Percentiles rank a stretch among this genome's conserved stretches.
phyloP scores from a whole-genome alignment of 2,329 filamentous ascomycete species.

The Diaporthe sp. region DNA sequence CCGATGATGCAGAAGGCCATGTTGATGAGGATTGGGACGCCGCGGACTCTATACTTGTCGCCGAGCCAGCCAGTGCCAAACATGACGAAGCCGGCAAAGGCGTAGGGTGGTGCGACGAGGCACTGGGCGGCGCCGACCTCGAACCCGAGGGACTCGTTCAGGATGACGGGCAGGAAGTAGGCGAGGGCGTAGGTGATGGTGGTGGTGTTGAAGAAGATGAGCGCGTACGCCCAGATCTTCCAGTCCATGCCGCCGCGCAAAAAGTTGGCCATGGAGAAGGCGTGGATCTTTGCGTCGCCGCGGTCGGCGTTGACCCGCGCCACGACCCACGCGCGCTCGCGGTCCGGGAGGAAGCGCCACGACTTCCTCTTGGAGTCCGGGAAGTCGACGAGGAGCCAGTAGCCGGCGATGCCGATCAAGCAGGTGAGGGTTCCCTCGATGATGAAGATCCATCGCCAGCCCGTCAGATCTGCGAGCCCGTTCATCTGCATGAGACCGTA shows the following conservation, averaged over 20 bases:
- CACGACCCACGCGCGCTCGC: conserved; percentile 68
- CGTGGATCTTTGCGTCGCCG: conserved; percentile 67
- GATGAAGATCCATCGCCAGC: conserved; percentile 79
- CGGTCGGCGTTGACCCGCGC: conserved; percentile 70
- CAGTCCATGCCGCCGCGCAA: conserved; percentile 62
- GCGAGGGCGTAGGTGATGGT: conserved; percentile 82
- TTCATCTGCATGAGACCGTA: conserved; percentile 78
- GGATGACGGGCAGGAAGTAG: conserved; percentile 84
- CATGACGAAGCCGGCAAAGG: conserved; percentile 75
- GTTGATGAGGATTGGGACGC: conserved; percentile 76
- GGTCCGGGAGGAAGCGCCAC: conserved; percentile 66
- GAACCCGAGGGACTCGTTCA: conserved; percentile 75
- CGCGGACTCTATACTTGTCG: conserved; percentile 77
- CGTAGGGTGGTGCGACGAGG: conserved; percentile 79
- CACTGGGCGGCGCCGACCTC: conserved; percentile 75
- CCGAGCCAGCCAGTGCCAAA: conserved; percentile 72
- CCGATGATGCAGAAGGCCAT: conserved; percentile 77
- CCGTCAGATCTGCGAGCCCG: conserved; percentile 66
- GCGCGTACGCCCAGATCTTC: conserved; percentile 74
- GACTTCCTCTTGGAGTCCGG: conserved; percentile 67
- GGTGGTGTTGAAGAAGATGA: conserved; percentile 76
- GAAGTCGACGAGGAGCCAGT: conserved; percentile 75
- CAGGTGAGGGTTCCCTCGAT: conserved; percentile 69
- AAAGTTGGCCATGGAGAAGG: conserved; percentile 65
- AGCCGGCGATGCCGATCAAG: conserved; percentile 62